These are phyloP conservation scores for Rhodotorula sp. DNA, from an alignment of 1,284 basidiomycete species.

Conservation along the genomic window DNA sequence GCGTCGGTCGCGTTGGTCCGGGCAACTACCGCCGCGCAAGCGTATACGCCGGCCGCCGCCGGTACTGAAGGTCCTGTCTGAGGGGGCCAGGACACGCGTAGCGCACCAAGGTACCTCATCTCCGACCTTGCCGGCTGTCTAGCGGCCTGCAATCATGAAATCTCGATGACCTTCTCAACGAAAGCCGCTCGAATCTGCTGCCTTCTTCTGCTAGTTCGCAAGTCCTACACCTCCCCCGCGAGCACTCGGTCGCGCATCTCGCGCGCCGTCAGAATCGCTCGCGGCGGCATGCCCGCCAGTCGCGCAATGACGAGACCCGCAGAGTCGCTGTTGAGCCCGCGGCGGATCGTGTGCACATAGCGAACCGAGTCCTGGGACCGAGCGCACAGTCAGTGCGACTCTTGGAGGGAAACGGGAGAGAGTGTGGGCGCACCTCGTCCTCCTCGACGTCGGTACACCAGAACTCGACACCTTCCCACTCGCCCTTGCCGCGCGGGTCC, in stretches of 20 bases:
- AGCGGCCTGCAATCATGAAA: too few relatives aligned
- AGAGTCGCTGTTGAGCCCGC: conserved; percentile 86
- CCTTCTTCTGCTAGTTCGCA: too few relatives aligned
- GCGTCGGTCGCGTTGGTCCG: too few relatives aligned
- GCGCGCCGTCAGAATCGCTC: conserved; percentile 21
- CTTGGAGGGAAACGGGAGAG: neutral
- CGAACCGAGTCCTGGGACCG: conserved; percentile 72
- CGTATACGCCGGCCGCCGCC: too few relatives aligned
- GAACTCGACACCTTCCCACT: conserved; percentile 65
- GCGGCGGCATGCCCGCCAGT: conserved; percentile 75
- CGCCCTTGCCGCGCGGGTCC: conserved; percentile 17
- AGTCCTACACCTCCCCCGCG: neutral
- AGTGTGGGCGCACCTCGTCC: conserved; percentile 57
- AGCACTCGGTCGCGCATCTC: conserved; percentile 16
- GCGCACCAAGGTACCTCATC: too few relatives aligned
- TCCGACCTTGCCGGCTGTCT: too few relatives aligned
- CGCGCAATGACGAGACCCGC: conserved; percentile 90
- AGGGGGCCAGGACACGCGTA: too few relatives aligned
- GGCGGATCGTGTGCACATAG: conserved; percentile 77
- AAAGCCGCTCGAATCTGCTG: too few relatives aligned
- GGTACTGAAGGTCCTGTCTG: too few relatives aligned
- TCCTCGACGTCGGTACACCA: conserved; percentile 86
- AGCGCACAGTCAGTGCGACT: neutral
- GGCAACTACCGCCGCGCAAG: too few relatives aligned
- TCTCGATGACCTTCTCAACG: too few relatives aligned